Evolutionary conservation across 257 asterid species (phyloP).

Genomic region (Euphrasia confusa): DNA sequence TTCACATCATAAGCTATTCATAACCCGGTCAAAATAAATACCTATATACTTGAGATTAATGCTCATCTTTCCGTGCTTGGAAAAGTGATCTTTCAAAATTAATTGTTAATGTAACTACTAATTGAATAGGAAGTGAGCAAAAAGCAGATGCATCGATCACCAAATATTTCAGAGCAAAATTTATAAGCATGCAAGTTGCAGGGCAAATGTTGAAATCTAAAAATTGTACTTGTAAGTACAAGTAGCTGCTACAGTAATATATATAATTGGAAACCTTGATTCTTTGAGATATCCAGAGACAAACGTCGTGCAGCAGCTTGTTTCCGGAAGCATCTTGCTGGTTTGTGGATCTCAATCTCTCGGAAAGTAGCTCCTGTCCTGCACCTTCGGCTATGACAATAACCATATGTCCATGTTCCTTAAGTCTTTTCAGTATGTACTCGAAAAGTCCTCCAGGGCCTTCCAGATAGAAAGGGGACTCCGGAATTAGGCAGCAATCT

Average conservation of each 20-base stretch:
- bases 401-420: conserved; percentile 91
- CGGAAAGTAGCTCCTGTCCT: conserved; percentile 55
- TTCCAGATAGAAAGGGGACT: no score
- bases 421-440: conserved; percentile 63
- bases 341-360: conserved; percentile 43
- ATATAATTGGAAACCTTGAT: conserved; percentile 51
- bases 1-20: not conserved
- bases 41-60: conserved; percentile 85
- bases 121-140: not conserved
- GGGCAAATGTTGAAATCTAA: no score
- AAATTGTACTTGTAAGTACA: no score
- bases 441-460: conserved; percentile 70
- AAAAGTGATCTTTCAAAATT: conserved; percentile 58
- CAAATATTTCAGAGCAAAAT: not conserved
- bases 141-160: not conserved
- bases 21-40: conserved; percentile 20
- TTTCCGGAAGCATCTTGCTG: conserved; percentile 80
- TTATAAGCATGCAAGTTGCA: no score
- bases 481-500: no score
- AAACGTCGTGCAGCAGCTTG: conserved; percentile 80
- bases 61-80: conserved; percentile 53
- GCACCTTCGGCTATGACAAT: conserved; percentile 38
- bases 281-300: conserved; percentile 76
- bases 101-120: conserved; percentile 4
- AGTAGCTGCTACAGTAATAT: no score